These are phyloP conservation scores for Suhomyces faveliae DNA, from an alignment of 805 yeast species.

Conservation along the genomic window DNA sequence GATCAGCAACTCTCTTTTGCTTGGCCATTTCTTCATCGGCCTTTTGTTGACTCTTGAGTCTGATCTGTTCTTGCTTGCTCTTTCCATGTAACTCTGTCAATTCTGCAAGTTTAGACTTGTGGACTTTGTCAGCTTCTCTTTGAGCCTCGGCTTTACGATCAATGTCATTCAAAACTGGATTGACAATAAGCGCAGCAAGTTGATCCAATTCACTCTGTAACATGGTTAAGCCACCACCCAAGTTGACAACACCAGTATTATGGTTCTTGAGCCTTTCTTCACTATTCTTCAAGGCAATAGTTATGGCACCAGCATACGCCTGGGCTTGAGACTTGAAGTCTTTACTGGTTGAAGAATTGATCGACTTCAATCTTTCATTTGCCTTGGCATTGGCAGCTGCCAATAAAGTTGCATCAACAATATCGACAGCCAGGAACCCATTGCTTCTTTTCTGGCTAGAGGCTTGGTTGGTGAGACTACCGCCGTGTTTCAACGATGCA, in stretches of 20 bases:
- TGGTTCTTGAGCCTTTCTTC: slow-evolving; percentile 51
- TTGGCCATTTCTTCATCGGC: slow-evolving; percentile 37
- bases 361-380: slow-evolving; percentile 34
- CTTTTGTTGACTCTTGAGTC: slow-evolving; percentile 32
- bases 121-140: slow-evolving; percentile 47
- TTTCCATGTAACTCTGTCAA: slow-evolving; percentile 30
- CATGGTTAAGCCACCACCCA: slow-evolving; percentile 88
- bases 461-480: slow-evolving; percentile 23
- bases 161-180: slow-evolving; percentile 79
- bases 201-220: slow-evolving; percentile 71
- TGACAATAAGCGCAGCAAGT: slow-evolving; percentile 76
- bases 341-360: slow-evolving; percentile 24
- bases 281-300: slow-evolving; percentile 68
- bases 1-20: slow-evolving; percentile 29
- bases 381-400: slow-evolving; percentile 52
- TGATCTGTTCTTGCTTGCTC: slow-evolving; percentile 28
- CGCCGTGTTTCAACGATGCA: slow-evolving; percentile 48
- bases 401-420: slow-evolving; percentile 47
- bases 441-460: slow-evolving; percentile 29
- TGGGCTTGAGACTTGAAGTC: slow-evolving; percentile 48
- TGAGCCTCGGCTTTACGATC: slow-evolving; percentile 67
- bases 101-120: slow-evolving; percentile 35
- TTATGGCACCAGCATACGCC: slow-evolving; percentile 70
- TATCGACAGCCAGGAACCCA: slow-evolving; percentile 40
- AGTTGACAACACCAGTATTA: slow-evolving; percentile 57